Base-by-base conservation (phyloP, 352 stramenopile genomes). In the Phytophthora macrochlamydospora region DNA sequence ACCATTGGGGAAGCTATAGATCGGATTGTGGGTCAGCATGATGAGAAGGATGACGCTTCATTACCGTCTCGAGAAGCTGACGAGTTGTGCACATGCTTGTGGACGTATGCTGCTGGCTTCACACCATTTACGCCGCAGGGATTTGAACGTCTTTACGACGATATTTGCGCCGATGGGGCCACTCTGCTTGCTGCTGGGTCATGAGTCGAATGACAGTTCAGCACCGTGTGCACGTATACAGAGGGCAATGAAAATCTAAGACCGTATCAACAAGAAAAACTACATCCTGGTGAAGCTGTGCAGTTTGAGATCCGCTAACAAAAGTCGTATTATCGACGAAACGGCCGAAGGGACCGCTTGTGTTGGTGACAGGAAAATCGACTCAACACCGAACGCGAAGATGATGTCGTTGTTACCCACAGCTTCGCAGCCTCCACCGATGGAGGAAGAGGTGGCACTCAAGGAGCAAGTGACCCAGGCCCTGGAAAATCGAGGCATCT, bases 111-210 rank as follows among this genome's bases (percentile, higher is more conserved):
- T 0, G 85, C 88, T 3, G 76, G 73, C 35, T 90, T 84, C 56
- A 94, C 88, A 54, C 82, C 85, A 12, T 96, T 96, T 46, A 80
- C 81, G 24, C 73, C 86, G 9, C 59, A 80, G n/a, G 66, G 76
- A 9, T 94, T 96, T 57, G 88, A 96, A 64, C 86, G 75, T n/a
- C 71, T 96, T 31, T 96, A 96, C 61, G 88, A 94, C 45, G 82
- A 94, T 56, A 93, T 96, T 51, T 92, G 83, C 46, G 83, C 80
- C 0, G 88, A 96, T 62, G 87, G 75, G 1, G 76, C 83, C 1
- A 67, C 76, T 65, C 67, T 89, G 8, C 56, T 74, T 43, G 61
- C 75, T 43, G 44, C 51, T 18, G 66, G 59, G 49, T 72, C 60
- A 57, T 77, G 69, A 76, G 11, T 11, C 33, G 29, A 43, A 13